Evolutionary conservation across 1,139 yeast species (phyloP).

Genomic region (Taphrina populina): DNA sequence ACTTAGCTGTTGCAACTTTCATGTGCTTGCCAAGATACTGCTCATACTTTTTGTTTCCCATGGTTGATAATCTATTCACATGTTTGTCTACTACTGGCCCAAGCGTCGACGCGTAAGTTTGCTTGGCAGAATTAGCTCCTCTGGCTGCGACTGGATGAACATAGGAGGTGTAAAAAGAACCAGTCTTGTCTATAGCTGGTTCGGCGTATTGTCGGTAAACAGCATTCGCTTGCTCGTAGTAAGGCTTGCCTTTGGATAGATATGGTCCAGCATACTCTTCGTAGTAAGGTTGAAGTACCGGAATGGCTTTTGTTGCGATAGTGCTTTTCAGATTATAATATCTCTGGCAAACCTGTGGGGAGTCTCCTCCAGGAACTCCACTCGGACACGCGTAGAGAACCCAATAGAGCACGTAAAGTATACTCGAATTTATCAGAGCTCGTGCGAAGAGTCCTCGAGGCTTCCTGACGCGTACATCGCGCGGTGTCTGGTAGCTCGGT

Average conservation of each 20-base stretch:
- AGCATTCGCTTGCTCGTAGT: constrained; percentile 19
- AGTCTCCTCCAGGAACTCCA: constrained; percentile 6
- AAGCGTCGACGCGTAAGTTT: constrained; percentile 5
- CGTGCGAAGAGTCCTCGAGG: constrained; percentile 20
- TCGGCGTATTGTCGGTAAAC: constrained; percentile 17
- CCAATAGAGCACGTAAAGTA: constrained; percentile 30
- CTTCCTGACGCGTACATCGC: constrained; percentile 1
- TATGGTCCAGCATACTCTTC: constrained; percentile 32
- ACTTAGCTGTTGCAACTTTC: neutral
- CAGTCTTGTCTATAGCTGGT: constrained; percentile 23
- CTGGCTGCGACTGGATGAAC: constrained; percentile 18
- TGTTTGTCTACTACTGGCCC: constrained; percentile 16
- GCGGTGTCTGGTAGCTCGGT: constrained; percentile 15
- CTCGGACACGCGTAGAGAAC: constrained; percentile 28
- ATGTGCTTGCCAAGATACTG: constrained; percentile 18
- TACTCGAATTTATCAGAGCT: constrained; percentile 13
- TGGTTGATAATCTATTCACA: neutral
- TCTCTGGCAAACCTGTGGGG: constrained; percentile 26
- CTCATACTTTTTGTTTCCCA: constrained; percentile 2
- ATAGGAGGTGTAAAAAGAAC: constrained; percentile 2
- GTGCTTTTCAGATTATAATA: constrained; percentile 16
- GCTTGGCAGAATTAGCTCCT: constrained; percentile 15
- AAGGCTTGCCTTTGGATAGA: constrained; percentile 22
- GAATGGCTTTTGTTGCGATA: constrained; percentile 18
- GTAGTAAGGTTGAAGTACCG: constrained; percentile 25